Conservation (phyloP, 441 rosid species). For the Gossypium aridum region DNA sequence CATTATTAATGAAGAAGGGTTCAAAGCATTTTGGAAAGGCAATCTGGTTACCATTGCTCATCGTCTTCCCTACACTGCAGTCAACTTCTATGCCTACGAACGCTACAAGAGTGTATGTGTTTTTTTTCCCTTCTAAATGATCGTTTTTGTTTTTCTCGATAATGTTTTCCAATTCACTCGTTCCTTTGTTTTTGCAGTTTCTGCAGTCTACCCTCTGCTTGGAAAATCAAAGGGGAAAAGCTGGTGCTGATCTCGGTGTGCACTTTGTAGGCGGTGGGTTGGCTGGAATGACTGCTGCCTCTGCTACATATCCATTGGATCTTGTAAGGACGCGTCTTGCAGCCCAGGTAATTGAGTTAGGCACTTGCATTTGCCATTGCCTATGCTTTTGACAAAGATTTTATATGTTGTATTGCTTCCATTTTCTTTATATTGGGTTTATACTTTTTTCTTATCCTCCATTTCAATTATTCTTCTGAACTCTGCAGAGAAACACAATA, state of each 20-base stretch:
- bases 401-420: not conserved
- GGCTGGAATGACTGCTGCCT: conserved; percentile 93
- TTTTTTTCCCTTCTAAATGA: not conserved
- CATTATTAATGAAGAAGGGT: conserved; percentile 68
- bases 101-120: conserved; percentile 23
- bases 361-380: not conserved
- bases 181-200: conserved; percentile 32
- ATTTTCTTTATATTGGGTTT: not conserved
- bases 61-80: conserved; percentile 79
- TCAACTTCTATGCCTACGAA: conserved; percentile 83
- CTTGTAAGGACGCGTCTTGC: conserved; percentile 96
- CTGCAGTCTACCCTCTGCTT: conserved; percentile 39
- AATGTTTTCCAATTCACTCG: not conserved
- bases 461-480: conserved; percentile 10
- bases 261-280: conserved; percentile 88
- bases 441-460: not conserved
- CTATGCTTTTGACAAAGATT: not conserved
- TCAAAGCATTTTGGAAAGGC: conserved; percentile 95
- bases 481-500: conserved; percentile 57
- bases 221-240: conserved; percentile 33
- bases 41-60: conserved; percentile 87
- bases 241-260: conserved; percentile 36
- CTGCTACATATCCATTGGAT: conserved; percentile 88
- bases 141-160: not conserved
- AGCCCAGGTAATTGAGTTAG: conserved; percentile 66